Base-by-base conservation (phyloP, 2,329 filamentous ascomycete species). In the Elsinoe fawcettii region DNA sequence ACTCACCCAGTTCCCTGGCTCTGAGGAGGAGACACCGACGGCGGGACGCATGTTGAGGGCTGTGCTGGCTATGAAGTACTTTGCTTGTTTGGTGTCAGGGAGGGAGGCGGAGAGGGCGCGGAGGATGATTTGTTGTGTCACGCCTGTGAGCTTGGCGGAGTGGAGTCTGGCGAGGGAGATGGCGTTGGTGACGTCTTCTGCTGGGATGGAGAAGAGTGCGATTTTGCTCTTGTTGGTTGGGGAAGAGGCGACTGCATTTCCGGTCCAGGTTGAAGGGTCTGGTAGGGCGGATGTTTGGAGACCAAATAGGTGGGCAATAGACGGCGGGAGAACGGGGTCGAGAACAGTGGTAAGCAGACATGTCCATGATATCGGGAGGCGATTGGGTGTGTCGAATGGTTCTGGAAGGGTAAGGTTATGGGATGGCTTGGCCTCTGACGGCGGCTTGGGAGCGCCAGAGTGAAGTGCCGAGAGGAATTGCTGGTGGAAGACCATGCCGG, bases 281-380 rank as follows among this genome's bases (percentile, higher is more conserved):
- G 66, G 70, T 43, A 63, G 63, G 14, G 65, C 63, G 0, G 61
- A 63, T 5, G 46, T 36, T 14, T 63, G 64, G 22, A 76, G 51
- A 0, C 71, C 69, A 14, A 77, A 62, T 5, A 63, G 41, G 8
- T 63, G 57, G 4, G 62, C 59, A 3, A 77, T 2, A 39, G 67
- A 67, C 1, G 60, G 58, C 1, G 76, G 75, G 6, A 76, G 63
- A 57, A 71, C 68, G 5, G 66, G 63, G 8, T 66, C 69, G 4
- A 76, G 49, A 5, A 76, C 59, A 0, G 75, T 72, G 2, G 60
- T 62, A 0, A 78, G 69, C 3, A 78, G 70, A 56, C 70, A 78
- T 0, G 62, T 63, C 74, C 71, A 77, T 0, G 74, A 75, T 25
- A 78, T 73, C 1, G 70, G 67, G 0, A 78, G 67, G 5, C 67